phyloP scores from a whole-genome alignment of 345 rosid genomes.

The Gossypium anomalum region DNA sequence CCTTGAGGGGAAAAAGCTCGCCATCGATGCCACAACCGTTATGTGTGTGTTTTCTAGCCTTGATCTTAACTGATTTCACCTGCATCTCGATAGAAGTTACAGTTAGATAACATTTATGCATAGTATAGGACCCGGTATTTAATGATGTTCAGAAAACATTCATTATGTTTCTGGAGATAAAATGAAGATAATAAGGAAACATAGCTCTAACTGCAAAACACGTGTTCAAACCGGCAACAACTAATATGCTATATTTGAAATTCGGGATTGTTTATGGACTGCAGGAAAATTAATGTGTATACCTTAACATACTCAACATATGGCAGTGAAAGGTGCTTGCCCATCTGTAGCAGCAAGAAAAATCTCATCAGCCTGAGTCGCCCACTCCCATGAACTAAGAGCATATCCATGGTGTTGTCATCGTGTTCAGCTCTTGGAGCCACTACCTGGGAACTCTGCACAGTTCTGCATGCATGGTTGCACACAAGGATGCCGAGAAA shows the following conservation, averaged over 20 bases:
- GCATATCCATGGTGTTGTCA: slow-evolving; percentile 79
- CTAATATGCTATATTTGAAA: neutral
- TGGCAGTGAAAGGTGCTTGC: slow-evolving; percentile 85
- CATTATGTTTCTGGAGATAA: neutral
- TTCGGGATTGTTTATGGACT: neutral
- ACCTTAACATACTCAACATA: slow-evolving; percentile 97
- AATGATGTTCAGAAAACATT: neutral
- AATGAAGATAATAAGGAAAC: neutral
- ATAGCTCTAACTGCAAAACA: neutral
- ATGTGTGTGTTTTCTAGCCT: slow-evolving; percentile 68
- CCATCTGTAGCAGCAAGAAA: slow-evolving; percentile 76
- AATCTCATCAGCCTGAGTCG: slow-evolving; percentile 76
- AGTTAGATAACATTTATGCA: neutral
- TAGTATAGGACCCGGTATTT: neutral
- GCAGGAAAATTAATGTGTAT: slow-evolving; percentile 16
- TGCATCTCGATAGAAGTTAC: slow-evolving; percentile 27
- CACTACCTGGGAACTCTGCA: slow-evolving; percentile 95
- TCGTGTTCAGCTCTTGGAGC: slow-evolving; percentile 93
- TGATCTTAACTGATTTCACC: slow-evolving; percentile 91
- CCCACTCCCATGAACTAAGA: slow-evolving; percentile 91
- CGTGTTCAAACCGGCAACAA: neutral
- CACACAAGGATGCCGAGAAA: slow-evolving; percentile 90
- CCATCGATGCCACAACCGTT: slow-evolving; percentile 94
- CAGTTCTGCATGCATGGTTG: slow-evolving; percentile 94
- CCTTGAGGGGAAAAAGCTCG: slow-evolving; percentile 76